Conservation (phyloP, 129 eudicot species). For the Flaveria brownii region DNA sequence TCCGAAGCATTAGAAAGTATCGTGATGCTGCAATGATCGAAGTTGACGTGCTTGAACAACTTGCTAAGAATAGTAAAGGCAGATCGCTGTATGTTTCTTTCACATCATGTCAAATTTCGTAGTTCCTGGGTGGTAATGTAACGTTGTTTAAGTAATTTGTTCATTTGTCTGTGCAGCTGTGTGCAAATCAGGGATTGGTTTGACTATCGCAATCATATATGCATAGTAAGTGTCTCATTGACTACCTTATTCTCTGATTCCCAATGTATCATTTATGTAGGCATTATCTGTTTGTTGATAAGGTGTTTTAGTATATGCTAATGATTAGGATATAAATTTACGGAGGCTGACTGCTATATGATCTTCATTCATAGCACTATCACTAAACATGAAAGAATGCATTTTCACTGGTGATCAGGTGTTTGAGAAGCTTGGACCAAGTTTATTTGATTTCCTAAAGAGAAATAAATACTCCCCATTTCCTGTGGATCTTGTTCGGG, state of each 20-base stretch:
- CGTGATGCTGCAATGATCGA: slow-evolving; percentile 96
- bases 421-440: slow-evolving; percentile 99
- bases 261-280: neutral
- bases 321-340: slow-evolving; percentile 14
- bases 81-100: slow-evolving; percentile 61
- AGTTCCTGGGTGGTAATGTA: neutral
- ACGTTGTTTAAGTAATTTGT: neutral
- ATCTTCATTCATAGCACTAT: slow-evolving; percentile 32
- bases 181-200: slow-evolving; percentile 79
- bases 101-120: slow-evolving; percentile 13
- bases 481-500: slow-evolving; percentile 98
- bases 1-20: slow-evolving; percentile 75
- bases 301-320: slow-evolving; percentile 8
- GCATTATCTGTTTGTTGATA: slow-evolving; percentile 14
- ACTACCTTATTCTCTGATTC: neutral
- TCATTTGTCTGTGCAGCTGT: slow-evolving; percentile 58
- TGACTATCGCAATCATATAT: slow-evolving; percentile 87
- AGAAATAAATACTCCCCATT: slow-evolving; percentile 84
- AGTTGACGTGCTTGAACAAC: slow-evolving; percentile 73
- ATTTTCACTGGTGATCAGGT: slow-evolving; percentile 80
- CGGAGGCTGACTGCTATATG: slow-evolving; percentile 30
- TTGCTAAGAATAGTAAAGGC: slow-evolving; percentile 61
- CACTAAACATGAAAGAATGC: slow-evolving; percentile 47
- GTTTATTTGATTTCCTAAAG: slow-evolving; percentile 91
- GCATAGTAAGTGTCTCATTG: slow-evolving; percentile 65